A percentile compares a stretch with the other conserved stretches of the same genome.
These are phyloP conservation scores for Phytophthora sansomeana DNA, from an alignment of 352 stramenopile genomes.

Conservation along the genomic window DNA sequence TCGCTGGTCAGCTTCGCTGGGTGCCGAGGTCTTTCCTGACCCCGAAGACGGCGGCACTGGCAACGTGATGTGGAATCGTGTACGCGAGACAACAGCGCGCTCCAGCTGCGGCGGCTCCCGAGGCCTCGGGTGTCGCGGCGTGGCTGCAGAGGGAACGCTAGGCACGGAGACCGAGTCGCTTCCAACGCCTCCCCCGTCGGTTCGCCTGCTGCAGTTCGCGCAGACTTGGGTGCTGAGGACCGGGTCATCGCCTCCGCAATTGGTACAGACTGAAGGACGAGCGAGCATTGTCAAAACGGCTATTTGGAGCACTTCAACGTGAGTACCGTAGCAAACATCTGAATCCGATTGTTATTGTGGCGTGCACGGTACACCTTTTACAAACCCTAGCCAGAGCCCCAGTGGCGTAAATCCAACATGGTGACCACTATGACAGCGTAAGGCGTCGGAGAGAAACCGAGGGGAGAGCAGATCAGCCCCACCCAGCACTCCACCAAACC, in stretches of 20 bases:
- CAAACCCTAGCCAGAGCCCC: not conserved
- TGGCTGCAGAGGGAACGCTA: not conserved
- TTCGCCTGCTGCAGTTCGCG: not conserved
- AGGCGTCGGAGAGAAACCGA: slow-evolving; percentile 5
- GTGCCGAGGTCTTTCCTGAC: slow-evolving; percentile 1
- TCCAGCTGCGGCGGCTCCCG: slow-evolving; percentile 39
- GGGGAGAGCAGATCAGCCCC: slow-evolving; percentile 11
- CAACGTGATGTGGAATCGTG: slow-evolving; percentile 63
- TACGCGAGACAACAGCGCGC: slow-evolving; percentile 61
- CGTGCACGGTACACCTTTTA: not conserved
- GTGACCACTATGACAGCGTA: slow-evolving; percentile 25
- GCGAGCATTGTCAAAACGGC: not conserved
- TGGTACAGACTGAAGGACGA: not conserved
- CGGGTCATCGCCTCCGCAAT: not conserved
- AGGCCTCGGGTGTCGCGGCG: not conserved
- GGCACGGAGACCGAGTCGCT: not conserved
- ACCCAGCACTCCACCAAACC: slow-evolving; percentile 8
- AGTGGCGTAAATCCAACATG: slow-evolving; percentile 29
- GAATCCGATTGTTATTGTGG: slow-evolving; percentile 10
- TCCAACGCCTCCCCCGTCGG: not conserved
- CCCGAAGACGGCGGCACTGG: slow-evolving; percentile 1
- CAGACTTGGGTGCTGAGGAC: slow-evolving; percentile 8
- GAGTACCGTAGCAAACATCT: not conserved
- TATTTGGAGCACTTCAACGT: slow-evolving; percentile 23
- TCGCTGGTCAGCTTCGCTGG: slow-evolving; percentile 28